Conservation (phyloP, 2,329 filamentous ascomycete species). For the Claviceps quebecensis region DNA sequence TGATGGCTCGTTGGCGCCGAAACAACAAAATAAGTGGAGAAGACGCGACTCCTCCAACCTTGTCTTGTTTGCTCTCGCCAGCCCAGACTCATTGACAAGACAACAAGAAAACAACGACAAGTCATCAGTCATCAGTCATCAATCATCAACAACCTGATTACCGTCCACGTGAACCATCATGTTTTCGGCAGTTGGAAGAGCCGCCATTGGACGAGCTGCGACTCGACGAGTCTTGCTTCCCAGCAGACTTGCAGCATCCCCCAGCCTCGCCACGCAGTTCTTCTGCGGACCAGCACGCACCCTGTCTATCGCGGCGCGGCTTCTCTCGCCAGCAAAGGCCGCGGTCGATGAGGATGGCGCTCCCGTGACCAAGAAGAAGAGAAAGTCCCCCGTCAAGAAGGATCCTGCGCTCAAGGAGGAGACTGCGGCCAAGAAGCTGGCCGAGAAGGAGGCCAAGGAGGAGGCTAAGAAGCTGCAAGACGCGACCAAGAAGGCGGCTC, state of each 20-base stretch:
- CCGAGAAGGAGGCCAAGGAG: slow-evolving; percentile 25
- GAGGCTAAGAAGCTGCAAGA: slow-evolving; percentile 5
- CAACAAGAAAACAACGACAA: neutral
- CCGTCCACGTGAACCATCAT: slow-evolving; percentile 14
- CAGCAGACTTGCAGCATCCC: slow-evolving; percentile 8
- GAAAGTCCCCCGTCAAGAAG: slow-evolving; percentile 26
- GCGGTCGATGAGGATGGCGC: slow-evolving; percentile 9
- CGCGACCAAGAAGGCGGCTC: slow-evolving; percentile 7
- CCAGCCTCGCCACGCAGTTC: slow-evolving; percentile 7
- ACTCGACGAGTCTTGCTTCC: slow-evolving; percentile 19
- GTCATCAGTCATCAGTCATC: neutral
- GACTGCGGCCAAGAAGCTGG: slow-evolving; percentile 20
- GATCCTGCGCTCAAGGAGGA: slow-evolving; percentile 5
- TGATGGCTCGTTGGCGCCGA: neutral
- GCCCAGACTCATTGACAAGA: neutral
- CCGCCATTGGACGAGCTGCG: slow-evolving; percentile 20
- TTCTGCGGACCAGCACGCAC: slow-evolving; percentile 6
- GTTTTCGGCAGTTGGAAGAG: slow-evolving; percentile 28
- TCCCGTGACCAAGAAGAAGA: slow-evolving; percentile 8
- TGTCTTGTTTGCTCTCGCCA: neutral
- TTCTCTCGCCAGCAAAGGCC: slow-evolving; percentile 11
- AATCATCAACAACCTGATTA: neutral
- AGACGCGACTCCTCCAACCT: neutral
- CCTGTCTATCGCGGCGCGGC: slow-evolving; percentile 16
- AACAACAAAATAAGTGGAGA: neutral